These are phyloP conservation scores for Cardiospermum halicacabum DNA, from an alignment of 345 rosid genomes.

Conservation along the genomic window DNA sequence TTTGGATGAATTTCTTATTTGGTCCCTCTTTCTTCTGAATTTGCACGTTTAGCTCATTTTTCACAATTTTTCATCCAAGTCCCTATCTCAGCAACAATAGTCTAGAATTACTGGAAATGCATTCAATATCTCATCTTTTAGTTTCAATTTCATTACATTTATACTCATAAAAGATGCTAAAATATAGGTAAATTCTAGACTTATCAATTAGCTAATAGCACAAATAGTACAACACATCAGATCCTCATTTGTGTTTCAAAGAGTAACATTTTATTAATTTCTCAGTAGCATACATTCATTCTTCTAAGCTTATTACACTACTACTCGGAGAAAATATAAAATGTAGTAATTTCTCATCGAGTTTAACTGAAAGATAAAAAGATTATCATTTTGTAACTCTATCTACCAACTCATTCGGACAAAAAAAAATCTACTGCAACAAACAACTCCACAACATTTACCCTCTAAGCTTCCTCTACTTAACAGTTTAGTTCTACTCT, in stretches of 20 bases:
- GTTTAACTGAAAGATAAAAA: not conserved
- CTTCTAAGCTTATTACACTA: not conserved
- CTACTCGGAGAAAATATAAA: not conserved
- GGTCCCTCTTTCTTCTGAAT: too few relatives aligned
- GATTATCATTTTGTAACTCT: constrained; percentile 3
- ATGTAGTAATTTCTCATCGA: not conserved
- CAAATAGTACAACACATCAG: not conserved
- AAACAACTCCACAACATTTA: constrained; percentile 30
- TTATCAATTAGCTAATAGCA: too few relatives aligned
- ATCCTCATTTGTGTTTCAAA: not conserved
- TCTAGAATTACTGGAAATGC: too few relatives aligned
- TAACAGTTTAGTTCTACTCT: not conserved
- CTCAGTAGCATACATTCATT: not conserved
- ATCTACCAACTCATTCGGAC: constrained; percentile 21
- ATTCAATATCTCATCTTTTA: too few relatives aligned
- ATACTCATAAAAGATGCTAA: too few relatives aligned
- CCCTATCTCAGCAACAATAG: too few relatives aligned
- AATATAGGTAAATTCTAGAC: too few relatives aligned
- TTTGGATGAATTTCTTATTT: too few relatives aligned
- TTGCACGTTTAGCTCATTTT: too few relatives aligned
- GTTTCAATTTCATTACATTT: too few relatives aligned
- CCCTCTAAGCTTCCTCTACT: constrained; percentile 13
- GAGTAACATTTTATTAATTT: not conserved
- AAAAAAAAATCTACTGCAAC: constrained; percentile 11
- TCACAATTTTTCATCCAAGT: too few relatives aligned